Evolutionary conservation across 768 basidiomycete genomes (phyloP), one percentile per base, ranked within the genome.

Genomic region (Tremella yokohamensis): DNA sequence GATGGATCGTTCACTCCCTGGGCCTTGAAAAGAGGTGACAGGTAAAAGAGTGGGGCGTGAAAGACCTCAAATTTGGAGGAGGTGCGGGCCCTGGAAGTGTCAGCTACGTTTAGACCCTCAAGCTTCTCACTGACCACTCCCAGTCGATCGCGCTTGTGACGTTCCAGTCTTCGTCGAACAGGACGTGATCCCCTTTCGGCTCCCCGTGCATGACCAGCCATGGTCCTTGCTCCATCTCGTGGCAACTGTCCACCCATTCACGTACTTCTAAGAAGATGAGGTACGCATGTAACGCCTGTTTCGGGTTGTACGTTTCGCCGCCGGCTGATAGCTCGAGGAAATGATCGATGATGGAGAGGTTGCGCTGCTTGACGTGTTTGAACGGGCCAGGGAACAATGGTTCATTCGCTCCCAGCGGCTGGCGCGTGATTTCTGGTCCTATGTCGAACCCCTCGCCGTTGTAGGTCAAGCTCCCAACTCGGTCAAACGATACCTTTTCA

Each of bases 131-230:
- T 47, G 26, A 63, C 64, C 64, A 73, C 54, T 77, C 77, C 77
- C 77, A 77, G 51, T 78, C 70, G 39, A 78, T 71, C 44, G 73
- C 63, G 11, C 66, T 62, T 2, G 60, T 50, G 34, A 74, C 64
- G 18, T 68, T 47, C 45, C 63, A 56, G 8, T 65, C 54, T n/a
- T 66, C 57, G 44, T 73, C 62, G 26, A 72, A 58, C 38, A 76
- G 55, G n/a, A 70, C 59, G 38, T 77, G 70, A 60, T 66, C 72
- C 13, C 66, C 73, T 39, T 62, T 67, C 19, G 65, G 59, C 20
- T 74, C 58, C 48, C 50, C 56, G 40, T 72, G 68, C 50, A 62
- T 65, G 47, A 73, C 58, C 47, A 57, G 69, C 18, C 45, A 59
- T 11, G 57, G 58, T 16, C 57, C 57, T 2, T 37, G 13, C 11